Conservation (phyloP, 805 yeast species). For the Ogataea henricii region DNA sequence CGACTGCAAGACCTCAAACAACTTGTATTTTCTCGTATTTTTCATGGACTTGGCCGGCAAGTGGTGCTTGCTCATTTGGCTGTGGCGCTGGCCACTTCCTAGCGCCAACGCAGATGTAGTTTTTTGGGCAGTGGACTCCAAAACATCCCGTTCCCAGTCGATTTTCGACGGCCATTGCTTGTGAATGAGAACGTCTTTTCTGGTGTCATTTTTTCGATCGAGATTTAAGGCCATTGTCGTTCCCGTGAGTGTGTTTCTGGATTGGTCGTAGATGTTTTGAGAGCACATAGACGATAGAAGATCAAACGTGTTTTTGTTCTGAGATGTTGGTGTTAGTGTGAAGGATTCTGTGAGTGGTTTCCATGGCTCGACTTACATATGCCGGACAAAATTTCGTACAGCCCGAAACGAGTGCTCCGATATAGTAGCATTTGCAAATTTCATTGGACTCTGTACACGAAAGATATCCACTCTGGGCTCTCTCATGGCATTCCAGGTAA, state of each 20-base stretch:
- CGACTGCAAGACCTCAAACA: constrained; percentile 1
- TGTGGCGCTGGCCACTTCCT: background rate
- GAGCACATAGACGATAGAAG: constrained; percentile 22
- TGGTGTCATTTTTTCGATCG: constrained; percentile 9
- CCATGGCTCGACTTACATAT: constrained; percentile 15
- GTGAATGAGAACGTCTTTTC: constrained; percentile 7
- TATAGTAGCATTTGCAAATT: constrained; percentile 32
- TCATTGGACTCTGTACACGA: constrained; percentile 23
- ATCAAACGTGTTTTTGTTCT: constrained; percentile 27
- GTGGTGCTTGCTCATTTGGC: background rate
- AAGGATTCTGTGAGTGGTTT: background rate
- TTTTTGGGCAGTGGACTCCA: constrained; percentile 5
- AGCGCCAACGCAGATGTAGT: background rate
- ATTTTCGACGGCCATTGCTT: constrained; percentile 24
- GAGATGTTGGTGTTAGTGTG: constrained; percentile 3
- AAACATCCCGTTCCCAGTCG: constrained; percentile 25
- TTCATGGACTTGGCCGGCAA: background rate
- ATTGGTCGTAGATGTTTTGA: constrained; percentile 20
- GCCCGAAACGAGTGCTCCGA: constrained; percentile 25
- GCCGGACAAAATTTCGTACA: constrained; percentile 30
- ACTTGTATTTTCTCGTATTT: constrained; percentile 3
- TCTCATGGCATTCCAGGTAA: constrained; percentile 29
- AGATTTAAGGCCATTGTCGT: constrained; percentile 3
- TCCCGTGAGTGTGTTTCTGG: constrained; percentile 11
- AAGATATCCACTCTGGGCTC: constrained; percentile 20